Evolutionary conservation across 257 asterid species (phyloP), one percentile per base, ranked within the genome.

Genomic region (Asclepias syriaca): DNA sequence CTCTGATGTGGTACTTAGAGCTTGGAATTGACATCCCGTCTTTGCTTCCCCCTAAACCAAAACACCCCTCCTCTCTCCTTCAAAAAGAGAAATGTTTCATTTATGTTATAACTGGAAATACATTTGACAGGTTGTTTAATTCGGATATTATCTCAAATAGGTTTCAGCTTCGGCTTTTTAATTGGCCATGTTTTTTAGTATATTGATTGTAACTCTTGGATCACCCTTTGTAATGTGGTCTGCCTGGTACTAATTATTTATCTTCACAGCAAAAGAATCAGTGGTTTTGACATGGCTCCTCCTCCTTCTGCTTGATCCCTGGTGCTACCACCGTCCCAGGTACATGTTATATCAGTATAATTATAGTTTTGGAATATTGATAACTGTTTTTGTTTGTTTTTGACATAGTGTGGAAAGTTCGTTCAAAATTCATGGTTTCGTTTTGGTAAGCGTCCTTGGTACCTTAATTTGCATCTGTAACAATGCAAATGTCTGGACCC

Each of bases 391-490:
- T 51, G 71, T 82, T 80, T 83, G 80, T 74, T 84, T 78, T 78
- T 84, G 91, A 59, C 73, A 84, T 90, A 89, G 97, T 85, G 93
- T 85, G 96, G 90, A 87, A 87, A 88, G 86, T 81, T 85, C 92
- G 71, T 85, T 80, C 93, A 80, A 86, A 77, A 83, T 83, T 81
- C 89, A 81, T 92, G 91, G 87, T 90, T 88, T 87, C 84, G 34
- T 77, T 85, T 91, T 87, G 96, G 97, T 89, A 95, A 90, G 97
- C 91, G 69, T 78, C 82, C 88, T 88, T 48, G 78, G 83, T 85
- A 79, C 88, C 85, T 88, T 75, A 75, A 70, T 77, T n/a, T 81
- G 84, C 82, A 69, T 71, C 73, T 84, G 46, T 69, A 74, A 77
- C 73, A 6, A 71, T 76, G 72, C 83, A 80, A 43, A 75, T 83